Percentiles rank a stretch among this genome's conserved stretches.
Conservation (phyloP, 441 rosid genomes). For the Melastoma candidum region DNA sequence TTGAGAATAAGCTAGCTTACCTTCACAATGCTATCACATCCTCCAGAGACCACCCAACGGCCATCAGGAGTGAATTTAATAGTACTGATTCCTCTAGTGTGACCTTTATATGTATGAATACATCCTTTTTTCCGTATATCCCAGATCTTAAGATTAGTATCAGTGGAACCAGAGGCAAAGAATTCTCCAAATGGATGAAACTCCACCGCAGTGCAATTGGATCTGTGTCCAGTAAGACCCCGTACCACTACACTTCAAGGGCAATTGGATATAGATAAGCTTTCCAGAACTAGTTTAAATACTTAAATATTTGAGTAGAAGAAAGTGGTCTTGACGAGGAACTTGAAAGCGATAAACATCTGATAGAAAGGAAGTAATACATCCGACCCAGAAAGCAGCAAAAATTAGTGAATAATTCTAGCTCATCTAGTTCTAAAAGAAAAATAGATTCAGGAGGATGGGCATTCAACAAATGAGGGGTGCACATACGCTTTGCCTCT, state of each 20-base stretch:
- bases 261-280: constrained; percentile 36
- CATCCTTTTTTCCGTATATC: constrained; percentile 94
- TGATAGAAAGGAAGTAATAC: too few species aligned
- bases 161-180: constrained; percentile 88
- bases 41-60: constrained; percentile 99
- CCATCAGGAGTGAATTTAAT: constrained; percentile 93
- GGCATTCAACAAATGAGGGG: too few species aligned
- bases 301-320: neutral
- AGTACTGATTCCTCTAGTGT: constrained; percentile 63
- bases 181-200: constrained; percentile 98
- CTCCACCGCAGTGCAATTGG: constrained; percentile 73
- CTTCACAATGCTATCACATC: constrained; percentile 83
- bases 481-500: constrained; percentile 78
- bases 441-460: too few species aligned
- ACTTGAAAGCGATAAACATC: too few species aligned
- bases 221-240: constrained; percentile 84
- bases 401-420: too few species aligned
- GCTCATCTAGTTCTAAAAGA: too few species aligned
- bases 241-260: constrained; percentile 98
- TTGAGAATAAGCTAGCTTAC: constrained; percentile 21
- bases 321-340: too few species aligned
- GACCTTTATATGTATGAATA: constrained; percentile 92
- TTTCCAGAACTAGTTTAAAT: constrained; percentile 3
- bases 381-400: too few species aligned
- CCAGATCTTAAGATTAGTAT: constrained; percentile 83